phyloP scores from a whole-genome alignment of 495 filamentous ascomycete genomes.

The Podospora comata region DNA sequence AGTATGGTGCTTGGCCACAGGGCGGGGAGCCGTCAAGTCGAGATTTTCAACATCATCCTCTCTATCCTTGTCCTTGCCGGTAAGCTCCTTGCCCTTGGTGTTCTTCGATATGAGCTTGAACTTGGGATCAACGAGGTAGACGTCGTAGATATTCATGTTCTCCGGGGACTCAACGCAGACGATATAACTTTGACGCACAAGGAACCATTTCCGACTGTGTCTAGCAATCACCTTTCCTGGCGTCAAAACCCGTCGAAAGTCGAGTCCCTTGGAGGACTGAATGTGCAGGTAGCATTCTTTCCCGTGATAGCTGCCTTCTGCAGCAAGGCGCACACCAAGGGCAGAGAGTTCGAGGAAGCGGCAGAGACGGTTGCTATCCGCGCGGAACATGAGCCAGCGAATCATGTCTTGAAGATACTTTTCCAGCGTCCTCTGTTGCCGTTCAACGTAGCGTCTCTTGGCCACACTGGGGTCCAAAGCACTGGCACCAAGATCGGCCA shows the following conservation, averaged over 20 bases:
- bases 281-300: slow-evolving; percentile 96
- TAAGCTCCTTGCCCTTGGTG: slow-evolving; percentile 62
- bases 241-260: slow-evolving; percentile 77
- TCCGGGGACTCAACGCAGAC: slow-evolving; percentile 97
- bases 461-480: slow-evolving; percentile 30
- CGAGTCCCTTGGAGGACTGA: slow-evolving; percentile 83
- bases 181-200: slow-evolving; percentile 95
- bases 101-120: slow-evolving; percentile 77
- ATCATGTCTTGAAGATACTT: slow-evolving; percentile 93
- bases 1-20: slow-evolving; percentile 67
- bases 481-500: slow-evolving; percentile 25
- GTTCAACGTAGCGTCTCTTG: slow-evolving; percentile 52
- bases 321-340: slow-evolving; percentile 88
- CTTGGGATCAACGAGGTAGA: slow-evolving; percentile 85
- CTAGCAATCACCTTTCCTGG: slow-evolving; percentile 71
- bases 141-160: slow-evolving; percentile 98
- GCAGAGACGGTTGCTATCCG: slow-evolving; percentile 93
- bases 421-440: slow-evolving; percentile 83
- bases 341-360: slow-evolving; percentile 95
- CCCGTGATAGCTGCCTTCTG: slow-evolving; percentile 93
- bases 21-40: slow-evolving; percentile 56
- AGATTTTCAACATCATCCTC: slow-evolving; percentile 36
- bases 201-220: slow-evolving; percentile 93
- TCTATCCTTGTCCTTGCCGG: slow-evolving; percentile 52
- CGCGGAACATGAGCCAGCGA: slow-evolving; percentile 87